Base-by-base conservation (phyloP, 2,329 filamentous ascomycete species). In the Fusarium pininemorale region DNA sequence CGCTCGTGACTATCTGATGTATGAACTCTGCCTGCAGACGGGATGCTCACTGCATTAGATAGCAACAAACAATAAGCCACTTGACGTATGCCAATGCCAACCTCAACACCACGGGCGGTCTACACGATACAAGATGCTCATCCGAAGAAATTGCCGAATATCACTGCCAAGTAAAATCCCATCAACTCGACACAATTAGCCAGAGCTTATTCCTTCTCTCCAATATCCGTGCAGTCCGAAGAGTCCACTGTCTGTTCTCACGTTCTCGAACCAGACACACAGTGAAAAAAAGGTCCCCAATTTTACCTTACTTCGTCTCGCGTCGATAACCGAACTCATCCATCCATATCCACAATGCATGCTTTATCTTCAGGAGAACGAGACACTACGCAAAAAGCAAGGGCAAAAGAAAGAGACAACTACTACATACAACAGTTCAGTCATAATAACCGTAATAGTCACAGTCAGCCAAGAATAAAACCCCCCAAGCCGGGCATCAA, bases 281-380 rank as follows among this genome's bases (percentile, higher is more conserved):
- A 22, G 5, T 3, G 14, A n/a, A 48, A 26, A 26, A 26, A 26
- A 22, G n/a, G 42, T 14, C 32, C 51, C 51, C 41, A 32, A 53
- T 68, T 68, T 37, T 32, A 22, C 39, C 35, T 47, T 44, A 48
- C 45, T 47, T 39, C 38, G 35, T 15, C 30, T 65, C 51, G 66
- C 66, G 41, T 70, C 66, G 66, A 70, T 70, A 65, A 53, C 66
- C 67, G 67, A 70, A 58, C 66, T 62, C 24, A 47, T 57, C 38
- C 24, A 45, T 35, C 39, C 30, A 62, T 44, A 44, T 38, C 22
- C 38, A 58, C 42, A 51, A 51, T 51, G 55, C 8, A 28, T 45
- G 39, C 51, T 37, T 44, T 37, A 15, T 45, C 39, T 55, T 62
- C 51, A 58, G 39, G 35, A 41, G 28, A 44, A 7, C n/a, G 30